A percentile compares a stretch with the other conserved stretches of the same genome.
Conservation (phyloP, 768 basidiomycete species). For the Amanita muscaria region DNA sequence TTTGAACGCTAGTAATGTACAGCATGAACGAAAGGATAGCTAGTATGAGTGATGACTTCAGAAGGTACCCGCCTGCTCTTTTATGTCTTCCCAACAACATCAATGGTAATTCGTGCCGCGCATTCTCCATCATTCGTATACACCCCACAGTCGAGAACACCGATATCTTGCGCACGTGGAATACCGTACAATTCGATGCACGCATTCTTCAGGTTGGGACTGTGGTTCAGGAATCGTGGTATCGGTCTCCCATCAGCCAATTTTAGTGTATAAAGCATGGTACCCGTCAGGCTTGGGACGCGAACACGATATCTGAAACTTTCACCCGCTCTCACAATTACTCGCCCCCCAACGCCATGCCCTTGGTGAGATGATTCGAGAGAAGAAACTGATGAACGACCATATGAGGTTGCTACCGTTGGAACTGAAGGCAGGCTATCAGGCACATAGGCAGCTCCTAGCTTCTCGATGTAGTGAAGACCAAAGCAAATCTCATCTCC, state of each 20-base stretch:
- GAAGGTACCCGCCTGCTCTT: background rate
- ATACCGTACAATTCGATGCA: slow-evolving; percentile 50
- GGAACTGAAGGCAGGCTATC: slow-evolving; percentile 22
- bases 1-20: slow-evolving; percentile 8
- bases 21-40: slow-evolving; percentile 5
- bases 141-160: slow-evolving; percentile 46
- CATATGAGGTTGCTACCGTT: slow-evolving; percentile 27
- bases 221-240: slow-evolving; percentile 48
- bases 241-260: slow-evolving; percentile 43
- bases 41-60: slow-evolving; percentile 3
- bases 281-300: slow-evolving; percentile 20
- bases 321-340: slow-evolving; percentile 48
- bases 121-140: slow-evolving; percentile 45
- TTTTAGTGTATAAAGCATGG: slow-evolving; percentile 36
- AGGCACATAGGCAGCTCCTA: slow-evolving; percentile 44
- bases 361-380: slow-evolving; percentile 50
- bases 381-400: slow-evolving; percentile 53
- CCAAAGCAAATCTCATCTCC: slow-evolving; percentile 61
- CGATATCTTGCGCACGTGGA: slow-evolving; percentile 40
- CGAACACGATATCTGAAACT: slow-evolving; percentile 50
- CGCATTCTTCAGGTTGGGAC: slow-evolving; percentile 38
- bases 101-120: slow-evolving; percentile 46
- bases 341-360: slow-evolving; percentile 25
- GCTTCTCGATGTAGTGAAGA: slow-evolving; percentile 59
- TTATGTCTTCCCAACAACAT: slow-evolving; percentile 33